Percentiles rank a stretch among this genome's conserved stretches.
Conservation (phyloP, 257 asterid species). For the Haberlea rhodopensis region DNA sequence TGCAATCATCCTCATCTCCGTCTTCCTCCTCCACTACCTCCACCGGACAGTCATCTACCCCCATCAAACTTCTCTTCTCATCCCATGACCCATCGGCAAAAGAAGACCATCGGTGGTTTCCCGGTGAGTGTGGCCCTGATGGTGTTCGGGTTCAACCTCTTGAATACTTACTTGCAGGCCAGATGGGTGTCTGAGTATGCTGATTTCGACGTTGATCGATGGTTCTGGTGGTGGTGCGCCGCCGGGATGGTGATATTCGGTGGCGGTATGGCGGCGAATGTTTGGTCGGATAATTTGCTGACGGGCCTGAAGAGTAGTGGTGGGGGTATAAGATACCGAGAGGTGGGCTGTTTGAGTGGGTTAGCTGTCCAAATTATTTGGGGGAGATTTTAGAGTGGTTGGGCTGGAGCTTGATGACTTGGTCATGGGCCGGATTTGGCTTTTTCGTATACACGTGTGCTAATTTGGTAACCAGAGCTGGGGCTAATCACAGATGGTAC, state of each 20-base stretch:
- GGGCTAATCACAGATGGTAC: slow-evolving; percentile 60
- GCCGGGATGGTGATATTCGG: slow-evolving; percentile 37
- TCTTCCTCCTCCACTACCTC: slow-evolving; percentile 59
- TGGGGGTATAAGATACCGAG: slow-evolving; percentile 55
- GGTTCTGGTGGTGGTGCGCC: slow-evolving; percentile 50
- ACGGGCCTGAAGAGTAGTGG: slow-evolving; percentile 46
- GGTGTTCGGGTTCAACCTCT: slow-evolving; percentile 47
- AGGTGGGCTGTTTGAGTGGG: slow-evolving; percentile 67
- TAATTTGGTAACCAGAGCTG: slow-evolving; percentile 63
- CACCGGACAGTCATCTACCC: slow-evolving; percentile 66
- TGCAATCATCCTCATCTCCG: slow-evolving; percentile 44
- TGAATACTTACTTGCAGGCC: slow-evolving; percentile 52
- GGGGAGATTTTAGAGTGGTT: slow-evolving; percentile 83
- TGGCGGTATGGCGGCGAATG: slow-evolving; percentile 51
- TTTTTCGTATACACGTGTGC: slow-evolving; percentile 61
- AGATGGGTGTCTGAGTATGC: slow-evolving; percentile 63
- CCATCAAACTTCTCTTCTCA: slow-evolving; percentile 32
- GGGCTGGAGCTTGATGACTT: slow-evolving; percentile 74
- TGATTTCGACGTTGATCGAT: slow-evolving; percentile 27
- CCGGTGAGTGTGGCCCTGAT: slow-evolving; percentile 44
- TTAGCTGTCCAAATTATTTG: slow-evolving; percentile 74
- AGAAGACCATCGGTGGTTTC: slow-evolving; percentile 28
- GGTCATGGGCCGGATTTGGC: slow-evolving; percentile 74
- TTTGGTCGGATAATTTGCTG: slow-evolving; percentile 53
- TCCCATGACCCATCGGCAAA: slow-evolving; percentile 13